Evolutionary conservation across 1,284 basidiomycete genomes (phyloP), one percentile per base, ranked within the genome.

Genomic region (Hypsizygus ulmarius): DNA sequence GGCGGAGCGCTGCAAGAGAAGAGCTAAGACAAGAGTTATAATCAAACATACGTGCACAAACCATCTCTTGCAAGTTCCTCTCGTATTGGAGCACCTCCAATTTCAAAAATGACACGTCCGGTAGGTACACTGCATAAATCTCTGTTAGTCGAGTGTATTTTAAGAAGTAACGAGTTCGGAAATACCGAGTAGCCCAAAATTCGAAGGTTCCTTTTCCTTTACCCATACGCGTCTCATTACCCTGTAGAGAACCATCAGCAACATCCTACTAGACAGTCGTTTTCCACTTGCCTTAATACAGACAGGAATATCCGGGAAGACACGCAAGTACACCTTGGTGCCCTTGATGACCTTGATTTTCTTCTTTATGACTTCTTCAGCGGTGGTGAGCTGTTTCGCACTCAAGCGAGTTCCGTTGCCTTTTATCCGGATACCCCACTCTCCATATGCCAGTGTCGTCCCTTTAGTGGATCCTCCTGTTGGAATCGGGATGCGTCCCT

Each of bases 141-240:
- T 36, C 39, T 29, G 33, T 55, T 29, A 47, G 43, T 3, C 33
- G 7, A 27, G 30, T 25, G 21, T 7, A 21, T 19, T 29, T 3
- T 39, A 46, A 6, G 41, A 27, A 34, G 21, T 10, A 28, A 8
- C 39, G 35, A 39, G 25, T 19, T 5, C 10, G 9, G 14, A 70
- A 81, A 52, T 62, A 93, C 91, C 91, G 82, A 52, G 91, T 93
- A 29, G 95, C 93, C 97, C 96, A 98, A 68, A 82, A 98, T 66
- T 98, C 96, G 61, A 98, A 99, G 0, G 89, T 82, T 39, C 97
- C 97, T 69, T 99, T 99, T 50, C 97, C 97, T 71, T 98, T 98
- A 39, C 96, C 96, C 97, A 99, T 99, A 81, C 97, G 90, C 5
- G 95, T 97, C 69, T 99, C 96, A 63, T 97, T 98, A 46, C 96